Base-by-base conservation (phyloP, 257 asterid genomes). In the Fraxinus anomala region DNA sequence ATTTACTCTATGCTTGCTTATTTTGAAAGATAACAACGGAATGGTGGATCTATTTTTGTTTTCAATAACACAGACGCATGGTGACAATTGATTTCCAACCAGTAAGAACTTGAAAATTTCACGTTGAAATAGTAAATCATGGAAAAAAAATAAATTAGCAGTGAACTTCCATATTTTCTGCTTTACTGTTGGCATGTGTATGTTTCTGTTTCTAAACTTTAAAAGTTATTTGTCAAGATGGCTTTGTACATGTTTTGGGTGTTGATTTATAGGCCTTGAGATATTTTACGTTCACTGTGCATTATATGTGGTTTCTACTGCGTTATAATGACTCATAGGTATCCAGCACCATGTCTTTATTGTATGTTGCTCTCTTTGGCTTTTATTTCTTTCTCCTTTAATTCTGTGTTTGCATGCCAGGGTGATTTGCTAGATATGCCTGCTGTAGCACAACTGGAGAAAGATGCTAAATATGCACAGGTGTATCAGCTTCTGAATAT, bases 401-500 rank as follows among this genome's bases (percentile, higher is more conserved):
- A 68, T 79, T 56, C 19, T 19, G 30, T 72, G 26, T 70, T 78
- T 67, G 47, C 70, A 59, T 51, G 44, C 76, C 89, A 96, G 98
- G 89, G 92, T 70, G 97, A 96, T 86, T 89, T 93, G 80, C 88
- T 89, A 42, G 97, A 89, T 61, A 80, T 96, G 88, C 96, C 97
- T 80, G 97, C 95, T 73, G 85, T 93, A 33, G 87, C 89, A 49
- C 99, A 93, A 83, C 86, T 96, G 88, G 98, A 93, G 90, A 93
- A 92, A 31, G 98, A 96, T 74, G 72, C 89, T 36, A 84, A 82
- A 47, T 83, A 88, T 87, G 92, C 90, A 72, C 84, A 75, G 11
- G 87, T 88, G 34, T 91, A 93, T 87, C 90, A 93, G 73, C 97
- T 96, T 80, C 85, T 96, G 67, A 91, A 93, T 74, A 91, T 93